phyloP scores from a whole-genome alignment of 139 green algal species.

The Ulvella scutata region DNA sequence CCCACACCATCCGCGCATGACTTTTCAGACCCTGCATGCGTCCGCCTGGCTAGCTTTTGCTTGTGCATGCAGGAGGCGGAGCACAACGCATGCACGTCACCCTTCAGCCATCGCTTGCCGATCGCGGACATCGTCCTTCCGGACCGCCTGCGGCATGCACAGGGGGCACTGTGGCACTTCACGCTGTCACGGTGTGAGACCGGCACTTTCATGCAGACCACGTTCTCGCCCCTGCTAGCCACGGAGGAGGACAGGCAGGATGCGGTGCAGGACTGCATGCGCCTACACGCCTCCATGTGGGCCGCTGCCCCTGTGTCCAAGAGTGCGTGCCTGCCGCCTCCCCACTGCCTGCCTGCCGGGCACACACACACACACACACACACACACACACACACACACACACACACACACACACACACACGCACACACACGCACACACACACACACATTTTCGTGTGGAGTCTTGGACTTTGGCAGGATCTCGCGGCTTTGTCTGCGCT shows the following conservation, averaged over 20 bases:
- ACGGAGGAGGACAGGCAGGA: background rate
- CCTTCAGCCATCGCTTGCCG: background rate
- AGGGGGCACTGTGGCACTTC: background rate
- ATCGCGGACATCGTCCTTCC: background rate
- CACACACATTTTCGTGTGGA: no score
- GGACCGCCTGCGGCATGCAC: background rate
- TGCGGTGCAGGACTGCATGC: constrained; percentile 1
- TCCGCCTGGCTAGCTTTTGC: background rate
- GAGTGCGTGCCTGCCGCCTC: background rate
- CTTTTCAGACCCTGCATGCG: no score
- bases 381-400: no score
- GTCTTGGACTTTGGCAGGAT: no score
- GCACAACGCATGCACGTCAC: background rate
- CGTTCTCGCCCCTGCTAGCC: background rate
- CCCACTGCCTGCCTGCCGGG: background rate
- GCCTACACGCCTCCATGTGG: background rate
- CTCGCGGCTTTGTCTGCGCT: no score
- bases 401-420: no score
- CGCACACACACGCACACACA: no score
- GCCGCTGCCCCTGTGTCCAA: background rate
- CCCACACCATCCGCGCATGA: no score
- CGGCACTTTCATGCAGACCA: background rate
- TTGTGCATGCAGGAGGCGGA: background rate
- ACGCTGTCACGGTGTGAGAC: background rate
- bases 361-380: no score